Percentiles rank a stretch among this genome's conserved stretches.
Evolutionary conservation across 805 yeast species (phyloP).

Genomic region (Lipomyces yamadae): DNA sequence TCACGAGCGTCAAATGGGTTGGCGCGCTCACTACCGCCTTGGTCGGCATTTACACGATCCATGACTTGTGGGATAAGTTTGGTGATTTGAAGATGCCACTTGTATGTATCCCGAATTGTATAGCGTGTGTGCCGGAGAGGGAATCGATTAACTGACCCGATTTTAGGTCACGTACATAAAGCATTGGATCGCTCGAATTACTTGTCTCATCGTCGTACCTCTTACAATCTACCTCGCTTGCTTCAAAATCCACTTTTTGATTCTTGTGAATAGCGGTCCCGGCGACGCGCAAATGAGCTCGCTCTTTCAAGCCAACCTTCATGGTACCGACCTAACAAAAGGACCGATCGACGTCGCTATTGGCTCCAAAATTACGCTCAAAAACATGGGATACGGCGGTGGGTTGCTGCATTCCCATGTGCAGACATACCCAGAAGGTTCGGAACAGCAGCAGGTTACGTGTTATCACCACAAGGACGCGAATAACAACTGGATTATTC

Average conservation of each 20-base stretch:
- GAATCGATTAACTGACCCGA: background rate
- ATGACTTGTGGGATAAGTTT: slow-evolving; percentile 82
- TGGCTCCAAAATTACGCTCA: slow-evolving; percentile 66
- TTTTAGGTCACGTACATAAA: slow-evolving; percentile 39
- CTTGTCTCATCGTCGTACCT: slow-evolving; percentile 74
- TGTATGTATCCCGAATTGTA: slow-evolving; percentile 17
- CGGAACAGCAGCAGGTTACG: slow-evolving; percentile 92
- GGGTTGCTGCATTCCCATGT: slow-evolving; percentile 86
- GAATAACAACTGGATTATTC: slow-evolving; percentile 79
- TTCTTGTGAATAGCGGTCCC: slow-evolving; percentile 81
- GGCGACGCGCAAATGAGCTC: slow-evolving; percentile 94
- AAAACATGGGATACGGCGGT: slow-evolving; percentile 73
- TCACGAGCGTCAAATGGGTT: slow-evolving; percentile 88
- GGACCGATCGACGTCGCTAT: slow-evolving; percentile 71
- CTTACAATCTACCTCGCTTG: slow-evolving; percentile 66
- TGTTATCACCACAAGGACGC: slow-evolving; percentile 87
- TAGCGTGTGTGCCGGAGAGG: too few species aligned
- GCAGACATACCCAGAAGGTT: slow-evolving; percentile 87
- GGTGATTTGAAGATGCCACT: slow-evolving; percentile 58
- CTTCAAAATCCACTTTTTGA: slow-evolving; percentile 79
- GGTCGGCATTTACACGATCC: slow-evolving; percentile 87
- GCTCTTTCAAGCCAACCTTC: slow-evolving; percentile 83
- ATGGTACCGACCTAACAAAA: slow-evolving; percentile 63
- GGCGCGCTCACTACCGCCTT: slow-evolving; percentile 87
- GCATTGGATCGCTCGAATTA: slow-evolving; percentile 77